phyloP scores from a whole-genome alignment of 441 rosid species.

The Croton setiger region DNA sequence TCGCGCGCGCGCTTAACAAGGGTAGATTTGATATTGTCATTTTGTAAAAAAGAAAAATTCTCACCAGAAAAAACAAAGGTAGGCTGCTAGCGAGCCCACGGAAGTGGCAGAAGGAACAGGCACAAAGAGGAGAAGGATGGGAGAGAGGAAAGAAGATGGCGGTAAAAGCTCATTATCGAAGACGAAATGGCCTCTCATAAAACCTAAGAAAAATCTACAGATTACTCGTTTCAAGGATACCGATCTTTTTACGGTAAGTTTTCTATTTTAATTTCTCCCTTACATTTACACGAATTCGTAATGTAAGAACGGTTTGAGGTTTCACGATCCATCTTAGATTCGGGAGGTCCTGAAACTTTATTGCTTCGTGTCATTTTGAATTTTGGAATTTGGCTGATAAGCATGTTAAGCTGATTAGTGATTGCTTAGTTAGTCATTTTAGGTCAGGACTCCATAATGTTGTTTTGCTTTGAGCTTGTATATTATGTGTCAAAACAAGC shows the following conservation, averaged over 20 bases:
- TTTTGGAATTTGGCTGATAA: not conserved
- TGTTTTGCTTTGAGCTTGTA: not conserved
- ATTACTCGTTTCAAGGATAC: conserved; percentile 55
- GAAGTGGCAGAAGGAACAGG: conserved; percentile 19
- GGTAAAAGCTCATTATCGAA: conserved; percentile 23
- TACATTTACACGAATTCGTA: not conserved
- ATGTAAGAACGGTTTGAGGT: not conserved
- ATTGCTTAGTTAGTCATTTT: not conserved
- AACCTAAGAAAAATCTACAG: conserved; percentile 60
- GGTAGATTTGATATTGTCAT: too few relatives aligned
- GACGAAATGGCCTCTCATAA: conserved; percentile 64
- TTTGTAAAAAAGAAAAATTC: not conserved
- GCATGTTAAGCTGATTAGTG: not conserved
- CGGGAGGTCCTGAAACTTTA: not conserved
- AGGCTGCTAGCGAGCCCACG: not conserved
- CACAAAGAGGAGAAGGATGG: conserved; percentile 46
- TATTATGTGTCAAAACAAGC: too few relatives aligned
- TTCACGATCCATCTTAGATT: not conserved
- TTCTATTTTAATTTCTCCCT: not conserved
- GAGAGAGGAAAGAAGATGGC: conserved; percentile 32
- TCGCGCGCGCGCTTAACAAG: too few relatives aligned
- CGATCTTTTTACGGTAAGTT: conserved; percentile 83
- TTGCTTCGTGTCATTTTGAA: not conserved
- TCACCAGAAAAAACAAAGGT: not conserved
- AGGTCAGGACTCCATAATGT: not conserved